Evolutionary conservation across 1,139 yeast genomes (phyloP).

Genomic region (Geotrichum citri-aurantii): DNA sequence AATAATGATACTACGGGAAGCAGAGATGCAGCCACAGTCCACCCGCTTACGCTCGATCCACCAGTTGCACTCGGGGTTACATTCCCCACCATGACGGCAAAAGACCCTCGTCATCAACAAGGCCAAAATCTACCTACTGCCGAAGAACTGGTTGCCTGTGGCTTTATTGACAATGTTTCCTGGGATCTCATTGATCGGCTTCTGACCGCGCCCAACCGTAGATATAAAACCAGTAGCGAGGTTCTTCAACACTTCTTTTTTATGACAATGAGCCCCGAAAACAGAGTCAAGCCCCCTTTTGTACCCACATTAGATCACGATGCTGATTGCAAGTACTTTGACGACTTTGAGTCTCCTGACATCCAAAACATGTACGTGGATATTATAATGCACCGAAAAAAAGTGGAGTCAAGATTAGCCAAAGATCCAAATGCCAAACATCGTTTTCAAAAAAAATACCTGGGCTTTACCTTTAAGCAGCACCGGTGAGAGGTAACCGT

Average conservation of each 20-base stretch:
- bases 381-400: slow-evolving; percentile 16
- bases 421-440: slow-evolving; percentile 12
- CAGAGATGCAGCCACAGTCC: neutral
- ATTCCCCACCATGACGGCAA: neutral
- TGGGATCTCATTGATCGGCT: slow-evolving; percentile 16
- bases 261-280: slow-evolving; percentile 6
- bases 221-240: slow-evolving; percentile 14
- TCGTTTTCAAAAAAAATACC: slow-evolving; percentile 12
- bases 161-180: slow-evolving; percentile 11
- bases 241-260: slow-evolving; percentile 16
- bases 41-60: neutral
- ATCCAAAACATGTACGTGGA: slow-evolving; percentile 18
- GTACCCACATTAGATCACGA: slow-evolving; percentile 16
- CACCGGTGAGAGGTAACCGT: neutral
- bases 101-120: neutral
- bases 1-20: neutral
- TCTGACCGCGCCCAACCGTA: slow-evolving; percentile 4
- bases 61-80: neutral
- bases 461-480: slow-evolving; percentile 16
- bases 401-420: slow-evolving; percentile 10
- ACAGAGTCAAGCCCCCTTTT: slow-evolving; percentile 15
- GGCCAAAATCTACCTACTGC: neutral
- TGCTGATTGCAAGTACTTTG: slow-evolving; percentile 18
- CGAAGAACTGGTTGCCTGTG: slow-evolving; percentile 3
- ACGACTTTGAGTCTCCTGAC: slow-evolving; percentile 19